Base-by-base conservation (phyloP, 2,329 filamentous ascomycete species). In the Paecilomyces dactylethromorphus region DNA sequence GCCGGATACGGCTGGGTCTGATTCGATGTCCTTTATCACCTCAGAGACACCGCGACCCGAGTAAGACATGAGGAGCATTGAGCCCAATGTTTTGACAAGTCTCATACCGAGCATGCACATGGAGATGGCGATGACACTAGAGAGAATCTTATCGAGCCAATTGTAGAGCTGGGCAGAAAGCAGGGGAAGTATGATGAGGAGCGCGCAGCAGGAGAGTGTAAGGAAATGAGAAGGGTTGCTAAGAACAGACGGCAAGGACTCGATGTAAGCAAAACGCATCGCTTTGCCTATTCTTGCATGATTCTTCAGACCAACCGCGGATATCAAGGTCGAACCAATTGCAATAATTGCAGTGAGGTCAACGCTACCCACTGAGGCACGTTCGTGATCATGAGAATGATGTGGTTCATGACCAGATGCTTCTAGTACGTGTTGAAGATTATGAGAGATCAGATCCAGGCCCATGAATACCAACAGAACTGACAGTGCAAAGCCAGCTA, bases 401-500 rank as follows among this genome's bases (percentile, higher is more conserved):
- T 96, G 91, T 22, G 90, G 82, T 57, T 87, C 83, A 68, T 96
- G 91, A 15, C 82, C 82, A 13, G 87, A 87, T 54, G 81, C 81
- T 74, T 97, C 93, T 11, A 99, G 84, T n/a, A 92, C 84, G 74
- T 99, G 93, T 71, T 96, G 94, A 15, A 96, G 80, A 60, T 91
- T 93, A 73, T 99, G 94, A 49, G 91, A 96, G 61, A 99, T 88
- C 54, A 99, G 85, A 68, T 99, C 94, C 68, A 97, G 88, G 21
- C 93, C 93, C 81, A 96, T 96, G 76, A 99, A 99, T n/a, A 96
- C 84, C 12, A 99, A 84, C 62, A 97, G 91, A 45, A 99, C 89
- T 56, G 92, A 95, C 86, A 97, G 91, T 61, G 92, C 94, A 64
- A 99, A 96, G 18, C 94, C 94, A 35, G 92, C 92, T 15, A 99